Base-by-base conservation (phyloP, 2,329 filamentous ascomycete genomes). In the Trichoderma polysporum region DNA sequence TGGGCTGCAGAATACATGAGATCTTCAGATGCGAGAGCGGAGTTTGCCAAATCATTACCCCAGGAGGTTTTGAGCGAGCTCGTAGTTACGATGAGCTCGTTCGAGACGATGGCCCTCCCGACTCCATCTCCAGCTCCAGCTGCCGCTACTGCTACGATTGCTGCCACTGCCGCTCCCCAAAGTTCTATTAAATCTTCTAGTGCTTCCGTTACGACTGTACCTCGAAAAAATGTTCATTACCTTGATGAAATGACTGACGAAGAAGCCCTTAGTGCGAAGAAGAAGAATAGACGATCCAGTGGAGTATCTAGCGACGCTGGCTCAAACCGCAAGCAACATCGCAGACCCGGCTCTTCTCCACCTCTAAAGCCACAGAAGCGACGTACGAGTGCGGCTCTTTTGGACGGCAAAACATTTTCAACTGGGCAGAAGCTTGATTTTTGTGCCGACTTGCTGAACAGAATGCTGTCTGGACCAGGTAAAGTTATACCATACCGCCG, bases 1-100 rank as follows among this genome's bases (percentile, higher is more conserved):
- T 90, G 87, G 87, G 85, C 86, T 1, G 86, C 86, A 29, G 87
- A 89, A 74, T 89, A 89, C 71, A 87, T 89, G 78, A 79, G 85
- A 49, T 84, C 84, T 0, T 87, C 85, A 3, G 82, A 86, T 25
- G 80, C 81, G 1, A 81, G 85, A 19, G 80, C 83, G 9, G 84
- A 86, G 68, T 89, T 89, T 71, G 87, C 85, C 50, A 85, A 84
- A 71, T 86, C 85, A 0, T 80, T 90, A 3, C 87, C 87, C 0
- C 84, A 89, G 69, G 85, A 88, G 70, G 85, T 90, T 1, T 77
- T 89, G 7, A 87, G 85, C 69, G 87, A 89, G 74, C 80, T 90
- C 6, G 86, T 90, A 0, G 82, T 89, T 2, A 79, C 84, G 13
- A 88, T 89, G 86, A 87, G 85, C 73, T 83, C 84, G 22, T 77